Base-by-base conservation (phyloP, 352 stramenopile genomes). In the Detonula confervacea region DNA sequence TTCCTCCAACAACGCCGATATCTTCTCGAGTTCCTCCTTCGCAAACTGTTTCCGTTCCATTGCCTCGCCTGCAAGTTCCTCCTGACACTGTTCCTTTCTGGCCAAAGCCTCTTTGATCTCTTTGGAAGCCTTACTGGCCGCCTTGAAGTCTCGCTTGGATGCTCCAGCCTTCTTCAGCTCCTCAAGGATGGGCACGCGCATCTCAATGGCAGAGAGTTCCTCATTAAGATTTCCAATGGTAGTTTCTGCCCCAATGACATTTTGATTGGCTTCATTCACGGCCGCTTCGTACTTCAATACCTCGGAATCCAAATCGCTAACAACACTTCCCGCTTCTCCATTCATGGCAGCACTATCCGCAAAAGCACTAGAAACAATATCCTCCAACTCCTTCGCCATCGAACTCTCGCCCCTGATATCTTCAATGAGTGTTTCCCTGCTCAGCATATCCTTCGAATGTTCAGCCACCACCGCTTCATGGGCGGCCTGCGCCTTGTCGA, bases 61-160 rank as follows among this genome's bases (percentile, higher is more conserved):
- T 56, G 86, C 86, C 52, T 90, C 80, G 8, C 76, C 86, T 18
- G 59, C 51, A 18, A 93, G 47, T 27, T 92, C 78, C 55, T 78
- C 73, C 59, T 89, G 37, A 49, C 72, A 88, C 46, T 91, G 59
- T 47, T 90, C 74, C 16, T 91, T 80, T 44, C 84, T 77, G 49
- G 74, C 64, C 14, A 75, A 66, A 14, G 81, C 79, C 65, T 93
- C 87, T 42, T 95, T 95, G 16, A 93, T 92, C 64, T 93, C 88
- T 55, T 93, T 95, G 3, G 83, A 93, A 11, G 79, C 86, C 51
- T 92, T 89, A 0, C 77, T 81, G 29, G 88, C 90, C 12, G 78
- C 63, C 69, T 93, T 93, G 72, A 93, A 95, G 78, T 95, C 87
- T 27, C 88, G 74, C 24, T 81, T 86, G 11, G 81, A 77, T 18